Conservation (phyloP, 805 yeast species). For the Kodamaea jinghongensis region DNA sequence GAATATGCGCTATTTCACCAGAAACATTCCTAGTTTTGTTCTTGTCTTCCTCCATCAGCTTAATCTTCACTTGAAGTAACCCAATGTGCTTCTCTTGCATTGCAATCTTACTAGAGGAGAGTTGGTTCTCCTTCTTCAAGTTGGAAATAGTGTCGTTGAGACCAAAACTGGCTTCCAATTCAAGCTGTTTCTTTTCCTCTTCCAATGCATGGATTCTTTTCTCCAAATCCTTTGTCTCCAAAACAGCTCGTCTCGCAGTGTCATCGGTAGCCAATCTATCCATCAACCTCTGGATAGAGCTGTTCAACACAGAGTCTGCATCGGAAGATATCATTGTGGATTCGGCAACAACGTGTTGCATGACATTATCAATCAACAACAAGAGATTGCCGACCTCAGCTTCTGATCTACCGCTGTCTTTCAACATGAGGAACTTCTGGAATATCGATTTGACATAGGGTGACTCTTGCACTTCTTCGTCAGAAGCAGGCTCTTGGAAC, state of each 20-base stretch:
- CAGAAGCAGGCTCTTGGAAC: constrained; percentile 5
- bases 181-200: constrained; percentile 20
- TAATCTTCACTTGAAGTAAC: constrained; percentile 22
- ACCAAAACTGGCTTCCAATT: constrained; percentile 22
- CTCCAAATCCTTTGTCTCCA: constrained; percentile 27
- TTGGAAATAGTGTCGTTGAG: constrained; percentile 18
- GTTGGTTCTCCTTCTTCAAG: constrained; percentile 22
- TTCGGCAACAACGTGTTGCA: constrained; percentile 30
- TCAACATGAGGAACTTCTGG: constrained; percentile 24
- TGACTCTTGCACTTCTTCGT: constrained; percentile 1
- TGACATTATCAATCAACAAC: constrained; percentile 28
- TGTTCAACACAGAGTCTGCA: constrained; percentile 26
- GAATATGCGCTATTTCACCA: background rate
- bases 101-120: constrained; percentile 21
- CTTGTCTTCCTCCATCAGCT: constrained; percentile 19
- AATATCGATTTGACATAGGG: constrained; percentile 21
- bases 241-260: constrained; percentile 32
- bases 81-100: constrained; percentile 25
- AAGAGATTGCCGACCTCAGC: constrained; percentile 25
- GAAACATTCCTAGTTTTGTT: constrained; percentile 2
- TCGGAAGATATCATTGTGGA: constrained; percentile 21
- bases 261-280: constrained; percentile 35
- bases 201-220: constrained; percentile 21
- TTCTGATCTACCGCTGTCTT: constrained; percentile 22
- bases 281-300: constrained; percentile 33